These are phyloP conservation scores for Monosporascus sp. DNA, from an alignment of 2,329 filamentous ascomycete genomes.

Conservation along the genomic window DNA sequence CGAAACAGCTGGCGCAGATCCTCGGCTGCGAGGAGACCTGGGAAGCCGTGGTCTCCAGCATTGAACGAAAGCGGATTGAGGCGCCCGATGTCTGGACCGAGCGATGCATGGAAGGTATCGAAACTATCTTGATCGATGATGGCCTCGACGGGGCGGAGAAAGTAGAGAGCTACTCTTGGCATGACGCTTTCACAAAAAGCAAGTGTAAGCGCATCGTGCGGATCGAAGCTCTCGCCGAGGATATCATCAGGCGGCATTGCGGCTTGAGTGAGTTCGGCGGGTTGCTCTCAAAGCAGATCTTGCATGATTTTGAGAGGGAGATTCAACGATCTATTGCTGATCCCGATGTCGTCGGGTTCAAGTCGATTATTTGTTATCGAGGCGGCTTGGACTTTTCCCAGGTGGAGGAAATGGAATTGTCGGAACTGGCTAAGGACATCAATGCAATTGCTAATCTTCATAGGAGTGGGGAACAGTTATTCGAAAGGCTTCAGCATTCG, in stretches of 20 bases:
- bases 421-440: slow-evolving; percentile 36
- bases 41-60: slow-evolving; percentile 42
- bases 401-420: slow-evolving; percentile 31
- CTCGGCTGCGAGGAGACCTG: slow-evolving; percentile 63
- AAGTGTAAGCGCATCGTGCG: slow-evolving; percentile 69
- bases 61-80: slow-evolving; percentile 35
- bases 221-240: slow-evolving; percentile 67
- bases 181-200: slow-evolving; percentile 59
- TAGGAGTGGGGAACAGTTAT: slow-evolving; percentile 19
- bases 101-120: slow-evolving; percentile 65
- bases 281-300: slow-evolving; percentile 37
- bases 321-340: slow-evolving; percentile 58
- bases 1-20: slow-evolving; percentile 60
- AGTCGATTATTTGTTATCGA: slow-evolving; percentile 77
- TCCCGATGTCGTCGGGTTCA: slow-evolving; percentile 70
- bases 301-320: slow-evolving; percentile 42
- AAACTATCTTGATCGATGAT: slow-evolving; percentile 74
- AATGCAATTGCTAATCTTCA: slow-evolving; percentile 29
- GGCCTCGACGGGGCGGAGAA: slow-evolving; percentile 54
- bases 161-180: slow-evolving; percentile 57
- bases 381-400: slow-evolving; percentile 60
- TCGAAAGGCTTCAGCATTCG: slow-evolving; percentile 55
- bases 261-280: slow-evolving; percentile 34
- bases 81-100: slow-evolving; percentile 53
- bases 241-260: slow-evolving; percentile 48